phyloP scores from a whole-genome alignment of 805 yeast species.

The Nakazawaea populi region DNA sequence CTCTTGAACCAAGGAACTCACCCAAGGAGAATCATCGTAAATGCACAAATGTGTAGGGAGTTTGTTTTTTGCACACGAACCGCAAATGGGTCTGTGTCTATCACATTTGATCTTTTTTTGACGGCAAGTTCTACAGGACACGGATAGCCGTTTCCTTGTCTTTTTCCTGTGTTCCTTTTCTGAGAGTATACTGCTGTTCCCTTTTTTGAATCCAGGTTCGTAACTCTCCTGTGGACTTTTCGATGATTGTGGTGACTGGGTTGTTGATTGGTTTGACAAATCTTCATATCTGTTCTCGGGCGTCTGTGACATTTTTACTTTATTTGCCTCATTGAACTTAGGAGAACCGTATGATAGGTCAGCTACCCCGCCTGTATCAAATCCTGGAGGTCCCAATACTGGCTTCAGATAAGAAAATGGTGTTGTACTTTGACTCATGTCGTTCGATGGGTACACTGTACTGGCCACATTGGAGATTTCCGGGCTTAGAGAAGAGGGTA shows the following conservation, averaged over 20 bases:
- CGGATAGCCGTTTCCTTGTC: conserved; percentile 17
- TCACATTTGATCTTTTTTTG: conserved; percentile 28
- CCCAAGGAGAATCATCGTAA: conserved; percentile 18
- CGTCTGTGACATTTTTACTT: no score
- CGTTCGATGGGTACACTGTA: neutral
- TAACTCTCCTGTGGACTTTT: no score
- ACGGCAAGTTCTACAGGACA: conserved; percentile 24
- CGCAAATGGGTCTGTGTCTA: conserved; percentile 27
- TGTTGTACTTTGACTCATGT: neutral
- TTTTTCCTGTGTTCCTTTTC: conserved; percentile 1
- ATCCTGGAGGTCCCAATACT: neutral
- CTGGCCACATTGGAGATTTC: neutral
- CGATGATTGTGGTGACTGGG: no score
- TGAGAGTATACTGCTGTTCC: no score
- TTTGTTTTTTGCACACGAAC: conserved; percentile 22
- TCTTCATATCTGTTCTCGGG: no score
- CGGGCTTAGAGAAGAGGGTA: neutral
- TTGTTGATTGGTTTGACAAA: no score
- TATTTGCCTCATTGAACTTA: no score
- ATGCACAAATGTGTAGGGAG: conserved; percentile 18
- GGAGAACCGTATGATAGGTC: no score
- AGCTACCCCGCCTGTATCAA: neutral
- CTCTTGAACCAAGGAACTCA: conserved; percentile 5
- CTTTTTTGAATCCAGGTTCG: no score
- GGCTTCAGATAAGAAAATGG: neutral